Evolutionary conservation across 129 eudicot genomes (phyloP).

Genomic region (Arctium minus): DNA sequence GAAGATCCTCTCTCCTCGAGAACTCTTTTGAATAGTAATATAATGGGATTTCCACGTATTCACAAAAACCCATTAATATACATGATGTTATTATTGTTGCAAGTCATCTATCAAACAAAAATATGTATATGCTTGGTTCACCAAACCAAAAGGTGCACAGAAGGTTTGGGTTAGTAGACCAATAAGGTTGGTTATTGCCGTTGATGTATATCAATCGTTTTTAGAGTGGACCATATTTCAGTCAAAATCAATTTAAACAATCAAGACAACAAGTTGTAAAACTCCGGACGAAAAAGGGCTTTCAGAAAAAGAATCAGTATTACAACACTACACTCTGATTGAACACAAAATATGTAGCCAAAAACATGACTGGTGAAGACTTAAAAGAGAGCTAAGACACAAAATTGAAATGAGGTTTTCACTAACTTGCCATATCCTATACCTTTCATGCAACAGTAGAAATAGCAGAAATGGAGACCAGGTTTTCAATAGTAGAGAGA

Average conservation of each 20-base stretch:
- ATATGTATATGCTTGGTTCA: neutral
- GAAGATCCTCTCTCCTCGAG: too few relatives aligned
- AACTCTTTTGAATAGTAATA: neutral
- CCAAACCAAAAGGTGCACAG: too few relatives aligned
- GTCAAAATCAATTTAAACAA: neutral
- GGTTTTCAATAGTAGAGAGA: slow-evolving; percentile 57
- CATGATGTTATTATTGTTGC: neutral
- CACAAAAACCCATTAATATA: neutral
- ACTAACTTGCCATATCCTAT: slow-evolving; percentile 2
- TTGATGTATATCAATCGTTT: neutral
- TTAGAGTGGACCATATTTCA: neutral
- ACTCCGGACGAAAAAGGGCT: too few relatives aligned
- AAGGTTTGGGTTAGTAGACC: neutral
- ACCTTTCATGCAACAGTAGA: neutral
- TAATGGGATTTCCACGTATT: neutral
- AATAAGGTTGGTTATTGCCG: neutral
- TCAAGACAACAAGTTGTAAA: too few relatives aligned
- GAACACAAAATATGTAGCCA: too few relatives aligned
- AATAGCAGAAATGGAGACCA: neutral
- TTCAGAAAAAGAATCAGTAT: too few relatives aligned
- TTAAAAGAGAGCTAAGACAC: neutral
- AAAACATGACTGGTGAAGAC: too few relatives aligned
- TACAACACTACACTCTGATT: too few relatives aligned
- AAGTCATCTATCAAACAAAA: neutral
- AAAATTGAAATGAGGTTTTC: neutral